Base-by-base conservation (phyloP, 2,329 filamentous ascomycete genomes). In the Endoconidiophora polonica region DNA sequence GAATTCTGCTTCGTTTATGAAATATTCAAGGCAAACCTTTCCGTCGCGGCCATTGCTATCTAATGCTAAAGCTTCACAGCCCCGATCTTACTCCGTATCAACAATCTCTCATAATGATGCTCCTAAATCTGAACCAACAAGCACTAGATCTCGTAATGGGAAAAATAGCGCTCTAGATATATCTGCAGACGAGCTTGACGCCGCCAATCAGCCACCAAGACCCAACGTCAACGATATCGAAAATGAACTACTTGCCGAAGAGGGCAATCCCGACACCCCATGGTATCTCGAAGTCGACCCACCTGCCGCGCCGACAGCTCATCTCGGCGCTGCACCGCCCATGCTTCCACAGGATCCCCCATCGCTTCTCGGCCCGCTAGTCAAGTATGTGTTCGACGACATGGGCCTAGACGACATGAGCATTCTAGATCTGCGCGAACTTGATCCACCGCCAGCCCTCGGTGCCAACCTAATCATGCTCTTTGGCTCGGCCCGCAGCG, bases 401-500 rank as follows among this genome's bases (percentile, higher is more conserved):
- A 77, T 94, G 57, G 91, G 91, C 36, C 69, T 98, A 39, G 86
- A 95, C 60, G 76, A 87, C 51, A 69, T 98, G 44, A 72, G 72
- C 1, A 65, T 98, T 4, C 70, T 94, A 44, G 91, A 98, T 60
- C 71, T 98, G 29, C 85, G 91, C 51, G 68, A 76, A 37, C 72
- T 96, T 46, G 84, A 95, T 58, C 87, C 88, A 1, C 84, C 88
- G 0, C 81, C 90, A 0, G 88, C 88, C 0, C 73, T 98, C 1
- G 91, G 91, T 1, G 77, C 85, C 2, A 88, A 90, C 58, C 72
- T 95, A 24, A 73, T 98, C 49, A 96, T 96, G 91, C 66, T 98
- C 26, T 78, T 98, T 55, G 87, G 83, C 39, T 94, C 87, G 6
- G 86, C 90, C 12, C 81, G 91, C 52, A 93, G 86, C 58, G 86